Evolutionary conservation across 768 basidiomycete species (phyloP).

Genomic region (Boletus fagicola): DNA sequence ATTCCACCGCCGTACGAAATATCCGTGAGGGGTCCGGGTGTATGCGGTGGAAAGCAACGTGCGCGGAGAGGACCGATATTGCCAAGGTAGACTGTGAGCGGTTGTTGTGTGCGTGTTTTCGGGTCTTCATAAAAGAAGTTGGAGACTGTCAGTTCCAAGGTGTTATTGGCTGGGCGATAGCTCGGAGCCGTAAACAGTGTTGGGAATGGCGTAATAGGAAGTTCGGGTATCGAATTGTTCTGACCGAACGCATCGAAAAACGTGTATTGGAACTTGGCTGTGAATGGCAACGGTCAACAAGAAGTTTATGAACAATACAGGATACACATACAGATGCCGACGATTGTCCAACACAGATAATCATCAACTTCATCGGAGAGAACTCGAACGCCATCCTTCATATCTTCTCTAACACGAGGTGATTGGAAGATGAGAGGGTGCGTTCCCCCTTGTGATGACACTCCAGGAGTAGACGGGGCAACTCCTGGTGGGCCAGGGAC

Average conservation of each 20-base stretch:
- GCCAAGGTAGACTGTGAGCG: constrained; percentile 87
- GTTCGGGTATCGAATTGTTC: constrained; percentile 70
- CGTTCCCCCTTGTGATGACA: constrained; percentile 73
- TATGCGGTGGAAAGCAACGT: constrained; percentile 71
- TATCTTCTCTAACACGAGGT: constrained; percentile 78
- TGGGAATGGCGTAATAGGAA: constrained; percentile 88
- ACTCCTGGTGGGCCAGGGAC: constrained; percentile 73
- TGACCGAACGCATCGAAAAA: constrained; percentile 90
- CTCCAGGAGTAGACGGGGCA: constrained; percentile 69
- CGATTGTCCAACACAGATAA: constrained; percentile 94
- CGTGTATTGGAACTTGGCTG: constrained; percentile 92
- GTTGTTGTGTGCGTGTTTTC: constrained; percentile 57
- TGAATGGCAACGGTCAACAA: constrained; percentile 21
- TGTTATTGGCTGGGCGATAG: constrained; percentile 68
- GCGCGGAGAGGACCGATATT: constrained; percentile 83
- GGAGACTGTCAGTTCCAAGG: constrained; percentile 80
- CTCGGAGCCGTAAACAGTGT: constrained; percentile 78
- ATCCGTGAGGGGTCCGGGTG: constrained; percentile 65
- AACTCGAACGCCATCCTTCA: constrained; percentile 70
- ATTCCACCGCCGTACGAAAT: constrained; percentile 57
- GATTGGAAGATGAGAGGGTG: constrained; percentile 78
- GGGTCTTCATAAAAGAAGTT: constrained; percentile 85
- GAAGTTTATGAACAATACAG: constrained; percentile 5
- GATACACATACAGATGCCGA: constrained; percentile 78
- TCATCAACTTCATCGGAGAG: constrained; percentile 92